Base-by-base conservation (phyloP, 2,329 filamentous ascomycete species). In the Ophiosphaerella herpotricha region DNA sequence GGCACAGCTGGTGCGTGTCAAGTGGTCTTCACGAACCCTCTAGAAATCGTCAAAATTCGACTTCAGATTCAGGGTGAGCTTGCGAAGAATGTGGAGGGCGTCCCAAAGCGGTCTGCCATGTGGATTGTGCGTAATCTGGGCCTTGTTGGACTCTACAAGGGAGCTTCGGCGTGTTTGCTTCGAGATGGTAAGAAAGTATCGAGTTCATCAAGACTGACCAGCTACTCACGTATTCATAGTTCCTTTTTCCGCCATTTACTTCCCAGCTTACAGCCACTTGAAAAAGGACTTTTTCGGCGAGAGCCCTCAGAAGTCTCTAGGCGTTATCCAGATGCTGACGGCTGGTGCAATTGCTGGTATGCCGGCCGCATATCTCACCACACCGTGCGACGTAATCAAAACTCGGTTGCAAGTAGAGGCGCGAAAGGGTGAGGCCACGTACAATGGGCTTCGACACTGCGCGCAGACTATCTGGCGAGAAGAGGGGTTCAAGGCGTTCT, bases 41-140 rank as follows among this genome's bases (percentile, higher is more conserved):
- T 99, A 14, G 94, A 99, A 75, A 99, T 99, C 70, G 94, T 99
- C 80, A 99, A 99, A 82, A 99, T 99, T 71, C 89, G 94, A 60
- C 85, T 99, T 45, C 94, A 99, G 75, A 89, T 99, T 21, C 94
- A 99, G 78, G 94, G 94, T 52, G 94, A 99, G 76, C 86, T 97
- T 36, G 88, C 91, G 58, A 97, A 97, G 79, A 89, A 82, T 40
- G 85, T 90, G 23, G 89, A 94, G 58, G 88, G 87, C 50, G 84
- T 88, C 13, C 90, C 90, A 44, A 92, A 89, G 75, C 89, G 94
- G 61, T 96, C 92, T 9, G 94, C 94, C 50, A 89, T 97, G 80
- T 99, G 94, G 94, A 97, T 99, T 63, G 89, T 97, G 54, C 87
- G 87, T 72, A 97, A 99, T 76, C 80, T 99, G 55, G 94, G 94